Conservation (phyloP, 306 rosid genomes). For the Cicer chorassanicum region DNA sequence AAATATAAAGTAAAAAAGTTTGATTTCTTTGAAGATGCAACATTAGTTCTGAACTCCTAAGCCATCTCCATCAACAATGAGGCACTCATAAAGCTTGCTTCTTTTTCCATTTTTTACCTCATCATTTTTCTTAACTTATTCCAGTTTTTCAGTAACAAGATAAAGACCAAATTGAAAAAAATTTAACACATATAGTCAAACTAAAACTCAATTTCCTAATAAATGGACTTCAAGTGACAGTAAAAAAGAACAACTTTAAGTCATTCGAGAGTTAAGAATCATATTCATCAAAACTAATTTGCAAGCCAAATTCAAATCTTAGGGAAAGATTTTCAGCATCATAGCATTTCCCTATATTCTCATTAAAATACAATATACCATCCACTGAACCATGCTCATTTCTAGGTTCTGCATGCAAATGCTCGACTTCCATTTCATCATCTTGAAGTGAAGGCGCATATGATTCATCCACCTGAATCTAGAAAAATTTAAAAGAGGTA, state of each 20-base stretch:
- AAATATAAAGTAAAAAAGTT: background rate
- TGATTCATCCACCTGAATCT: constrained; percentile 69
- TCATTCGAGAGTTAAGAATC: constrained; percentile 39
- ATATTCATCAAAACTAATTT: constrained; percentile 49
- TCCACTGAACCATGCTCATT: constrained; percentile 58
- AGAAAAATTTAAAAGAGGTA: constrained; percentile 28
- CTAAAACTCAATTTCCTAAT: constrained; percentile 23
- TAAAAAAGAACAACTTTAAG: constrained; percentile 15
- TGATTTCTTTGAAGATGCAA: constrained; percentile 35
- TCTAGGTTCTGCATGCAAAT: constrained; percentile 68
- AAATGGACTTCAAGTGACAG: constrained; percentile 22
- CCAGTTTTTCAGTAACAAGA: constrained; percentile 38
- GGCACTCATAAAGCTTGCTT: constrained; percentile 21
- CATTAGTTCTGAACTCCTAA: constrained; percentile 28
- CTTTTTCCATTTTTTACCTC: constrained; percentile 31
- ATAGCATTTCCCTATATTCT: constrained; percentile 53
- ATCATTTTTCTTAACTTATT: constrained; percentile 35
- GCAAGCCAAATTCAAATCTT: constrained; percentile 59
- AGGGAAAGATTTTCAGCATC: constrained; percentile 52
- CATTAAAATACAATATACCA: constrained; percentile 54
- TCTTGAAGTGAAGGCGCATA: constrained; percentile 60
- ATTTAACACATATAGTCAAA: background rate
- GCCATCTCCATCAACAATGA: constrained; percentile 30
- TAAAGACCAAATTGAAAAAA: background rate
- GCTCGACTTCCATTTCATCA: constrained; percentile 63